Base-by-base conservation (phyloP, 2,329 filamentous ascomycete species). In the Diaporthe amygdali region DNA sequence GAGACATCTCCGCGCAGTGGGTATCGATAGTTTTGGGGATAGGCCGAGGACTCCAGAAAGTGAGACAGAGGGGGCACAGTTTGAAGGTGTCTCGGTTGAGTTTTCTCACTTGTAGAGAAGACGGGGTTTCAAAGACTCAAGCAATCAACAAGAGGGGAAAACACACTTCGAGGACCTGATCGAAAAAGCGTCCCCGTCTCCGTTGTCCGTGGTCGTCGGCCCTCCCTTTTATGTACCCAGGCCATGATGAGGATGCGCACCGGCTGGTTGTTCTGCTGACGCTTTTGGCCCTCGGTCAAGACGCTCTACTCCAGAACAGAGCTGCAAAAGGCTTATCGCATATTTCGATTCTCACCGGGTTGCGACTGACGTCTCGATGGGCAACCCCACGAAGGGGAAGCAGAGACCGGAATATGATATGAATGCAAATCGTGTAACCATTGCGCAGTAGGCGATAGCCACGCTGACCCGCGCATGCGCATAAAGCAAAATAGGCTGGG, bases 261-360 rank as follows among this genome's bases (percentile, higher is more conserved):
- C 66, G 34, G 52, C 54, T 39, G 66, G 20, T 46, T 56, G 55
- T 30, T 47, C 52, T 56, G 66, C 55, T 55, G 52, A 59, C 66
- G 27, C 59, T 25, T 64, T 64, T 49, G 44, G 59, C 20, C 41
- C 41, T 64, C 59, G 52, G 55, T 68, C 52, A 49, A 34, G 52
- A 59, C 30, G 54, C n/a, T 59, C 66, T 56, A 59, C 66, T 27
- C 66, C 66, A 66, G 63, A 55, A 59, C 37, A 32, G 66, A 59
- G 66, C n/a, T 59, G 66, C 37, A 68, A 68, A 68, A 68, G 66
- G 66, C 66, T 68, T 32, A 68, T 68, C 66, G 66, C 66, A 68
- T 68, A 68, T 68, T 49, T 51, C 44, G 54, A 68, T 51, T 32
- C 66, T 68, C 52, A 68, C 66, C 52, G 41, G 52, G 52, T 52